Conservation (phyloP, 176 grass and related monocot genomes). For the Puccinellia tenuiflora region DNA sequence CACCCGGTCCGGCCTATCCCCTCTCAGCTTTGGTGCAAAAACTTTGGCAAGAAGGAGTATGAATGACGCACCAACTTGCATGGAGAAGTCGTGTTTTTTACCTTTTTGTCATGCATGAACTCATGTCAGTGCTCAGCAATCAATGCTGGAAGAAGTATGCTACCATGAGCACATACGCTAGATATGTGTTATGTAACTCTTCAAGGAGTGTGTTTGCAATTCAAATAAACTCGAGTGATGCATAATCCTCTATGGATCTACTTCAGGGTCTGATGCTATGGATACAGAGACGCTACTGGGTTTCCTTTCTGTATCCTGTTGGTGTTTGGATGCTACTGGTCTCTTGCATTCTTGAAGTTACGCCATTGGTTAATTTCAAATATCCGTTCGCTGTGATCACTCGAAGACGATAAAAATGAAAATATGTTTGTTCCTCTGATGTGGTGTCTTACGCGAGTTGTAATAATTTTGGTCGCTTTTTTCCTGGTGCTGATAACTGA, state of each 20-base stretch:
- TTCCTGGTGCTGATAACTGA: no score
- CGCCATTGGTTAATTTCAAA: neutral
- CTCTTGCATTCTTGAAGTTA: neutral
- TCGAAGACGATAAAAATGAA: neutral
- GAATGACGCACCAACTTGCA: slow-evolving; percentile 3
- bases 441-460: no score
- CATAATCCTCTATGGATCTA: slow-evolving; percentile 38
- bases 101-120: slow-evolving; percentile 21
- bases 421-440: neutral
- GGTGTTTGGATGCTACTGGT: no score
- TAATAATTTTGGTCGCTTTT: no score
- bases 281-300: neutral
- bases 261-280: slow-evolving; percentile 9
- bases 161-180: neutral
- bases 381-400: neutral
- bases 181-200: slow-evolving; percentile 23
- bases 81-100: neutral
- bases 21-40: slow-evolving; percentile 98
- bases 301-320: no score
- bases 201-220: slow-evolving; percentile 15
- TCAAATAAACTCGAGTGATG: slow-evolving; percentile 36
- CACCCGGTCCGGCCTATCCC: slow-evolving; percentile 88
- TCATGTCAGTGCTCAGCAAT: neutral
- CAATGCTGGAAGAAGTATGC: slow-evolving; percentile 13
- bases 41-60: slow-evolving; percentile 96